Conservation (phyloP, 495 filamentous ascomycete species). For the Xylaria scruposa region DNA sequence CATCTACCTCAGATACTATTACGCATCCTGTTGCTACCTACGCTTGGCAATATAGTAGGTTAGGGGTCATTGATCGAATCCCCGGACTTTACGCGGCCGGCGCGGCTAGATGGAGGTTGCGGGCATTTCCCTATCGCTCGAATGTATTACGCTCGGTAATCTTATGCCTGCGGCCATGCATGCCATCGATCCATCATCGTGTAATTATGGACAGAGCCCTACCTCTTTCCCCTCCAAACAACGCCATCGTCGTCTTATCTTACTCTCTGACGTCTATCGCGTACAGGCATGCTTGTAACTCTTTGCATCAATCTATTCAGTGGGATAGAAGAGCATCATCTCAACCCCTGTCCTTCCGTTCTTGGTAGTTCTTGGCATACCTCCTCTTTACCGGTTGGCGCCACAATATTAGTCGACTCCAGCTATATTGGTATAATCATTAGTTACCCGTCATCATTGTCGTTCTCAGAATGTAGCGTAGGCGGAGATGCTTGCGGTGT, state of each 20-base stretch:
- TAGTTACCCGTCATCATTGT: background rate
- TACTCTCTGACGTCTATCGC: constrained; percentile 13
- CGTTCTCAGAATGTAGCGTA: background rate
- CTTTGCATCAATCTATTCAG: constrained; percentile 15
- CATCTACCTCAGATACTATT: constrained; percentile 10
- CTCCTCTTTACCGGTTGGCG: constrained; percentile 19
- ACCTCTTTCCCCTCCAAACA: background rate
- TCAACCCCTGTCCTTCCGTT: constrained; percentile 18
- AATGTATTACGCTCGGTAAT: constrained; percentile 21
- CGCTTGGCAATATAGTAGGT: background rate
- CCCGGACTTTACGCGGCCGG: constrained; percentile 25
- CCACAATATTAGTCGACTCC: constrained; percentile 14
- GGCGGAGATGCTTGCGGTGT: background rate
- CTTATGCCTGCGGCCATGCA: constrained; percentile 18
- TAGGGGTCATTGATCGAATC: constrained; percentile 1
- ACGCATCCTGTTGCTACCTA: background rate
- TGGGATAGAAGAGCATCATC: constrained; percentile 8
- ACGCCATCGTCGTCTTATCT: constrained; percentile 22
- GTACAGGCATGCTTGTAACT: constrained; percentile 2
- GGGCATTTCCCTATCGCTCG: background rate
- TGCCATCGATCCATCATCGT: constrained; percentile 16
- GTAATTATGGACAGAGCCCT: background rate
- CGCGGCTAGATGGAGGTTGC: constrained; percentile 23
- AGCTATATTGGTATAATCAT: constrained; percentile 5
- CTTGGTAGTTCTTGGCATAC: constrained; percentile 14